Conservation (phyloP, 768 basidiomycete genomes). For the Podaxis sp. region DNA sequence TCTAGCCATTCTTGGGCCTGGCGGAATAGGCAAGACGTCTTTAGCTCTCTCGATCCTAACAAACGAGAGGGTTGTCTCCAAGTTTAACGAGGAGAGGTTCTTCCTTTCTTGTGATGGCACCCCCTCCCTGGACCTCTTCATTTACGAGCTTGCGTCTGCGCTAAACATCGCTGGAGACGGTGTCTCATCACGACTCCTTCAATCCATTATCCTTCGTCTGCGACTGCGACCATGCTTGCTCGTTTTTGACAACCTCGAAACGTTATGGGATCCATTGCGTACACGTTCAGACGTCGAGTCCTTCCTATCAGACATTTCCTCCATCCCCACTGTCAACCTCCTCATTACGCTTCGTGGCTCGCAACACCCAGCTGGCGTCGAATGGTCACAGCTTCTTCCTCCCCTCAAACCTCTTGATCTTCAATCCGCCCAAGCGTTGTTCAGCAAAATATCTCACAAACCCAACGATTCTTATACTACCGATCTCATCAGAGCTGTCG, state of each 20-base stretch:
- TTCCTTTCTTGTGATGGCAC: constrained; percentile 32
- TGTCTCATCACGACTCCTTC: constrained; percentile 16
- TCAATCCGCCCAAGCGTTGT: constrained; percentile 25
- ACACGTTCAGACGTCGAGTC: constrained; percentile 25
- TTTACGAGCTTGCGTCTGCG: constrained; percentile 22
- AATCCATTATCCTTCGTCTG: constrained; percentile 19
- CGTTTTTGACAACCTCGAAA: constrained; percentile 35
- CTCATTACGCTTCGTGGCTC: constrained; percentile 33
- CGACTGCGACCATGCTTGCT: constrained; percentile 20
- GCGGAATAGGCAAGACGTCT: constrained; percentile 35
- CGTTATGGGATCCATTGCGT: constrained; percentile 29
- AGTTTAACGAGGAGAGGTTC: constrained; percentile 22
- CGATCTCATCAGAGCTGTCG: constrained; percentile 28
- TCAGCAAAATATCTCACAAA: constrained; percentile 25
- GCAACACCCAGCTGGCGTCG: constrained; percentile 26
- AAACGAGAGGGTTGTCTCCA: constrained; percentile 18
- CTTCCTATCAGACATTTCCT: constrained; percentile 23
- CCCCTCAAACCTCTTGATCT: constrained; percentile 28
- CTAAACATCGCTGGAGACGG: constrained; percentile 20
- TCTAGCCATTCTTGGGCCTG: constrained; percentile 28
- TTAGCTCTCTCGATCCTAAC: constrained; percentile 28
- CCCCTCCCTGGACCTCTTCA: constrained; percentile 23
- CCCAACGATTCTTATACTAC: constrained; percentile 21
- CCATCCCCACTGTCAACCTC: constrained; percentile 21
- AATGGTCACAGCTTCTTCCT: constrained; percentile 25